A percentile compares a stretch with the other conserved stretches of the same genome.
Conservation (phyloP, 805 yeast genomes). For the Zygoascus ofunaensis region DNA sequence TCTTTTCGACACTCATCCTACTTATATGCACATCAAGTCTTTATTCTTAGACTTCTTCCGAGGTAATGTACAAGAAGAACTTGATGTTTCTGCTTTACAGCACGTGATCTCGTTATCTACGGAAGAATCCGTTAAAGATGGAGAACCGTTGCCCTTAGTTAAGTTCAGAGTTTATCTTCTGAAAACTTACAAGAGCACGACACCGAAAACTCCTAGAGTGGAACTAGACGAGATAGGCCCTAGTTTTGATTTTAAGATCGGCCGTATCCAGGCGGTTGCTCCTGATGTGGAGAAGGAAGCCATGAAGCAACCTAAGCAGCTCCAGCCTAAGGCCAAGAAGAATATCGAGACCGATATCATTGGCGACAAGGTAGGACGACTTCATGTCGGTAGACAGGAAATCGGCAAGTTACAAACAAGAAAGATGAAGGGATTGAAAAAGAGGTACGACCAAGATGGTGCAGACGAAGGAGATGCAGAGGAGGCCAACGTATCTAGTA, state of each 20-base stretch:
- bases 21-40: slow-evolving; percentile 75
- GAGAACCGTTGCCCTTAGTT: slow-evolving; percentile 63
- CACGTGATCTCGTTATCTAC: slow-evolving; percentile 76
- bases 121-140: slow-evolving; percentile 60
- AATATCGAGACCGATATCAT: slow-evolving; percentile 75
- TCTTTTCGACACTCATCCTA: slow-evolving; percentile 82
- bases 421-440: slow-evolving; percentile 96
- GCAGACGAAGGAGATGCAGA: slow-evolving; percentile 40
- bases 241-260: slow-evolving; percentile 83
- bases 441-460: slow-evolving; percentile 60
- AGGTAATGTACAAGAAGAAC: slow-evolving; percentile 65
- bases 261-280: slow-evolving; percentile 72
- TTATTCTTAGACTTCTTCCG: slow-evolving; percentile 84
- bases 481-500: slow-evolving; percentile 31
- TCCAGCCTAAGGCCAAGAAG: slow-evolving; percentile 76
- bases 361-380: slow-evolving; percentile 96
- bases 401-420: slow-evolving; percentile 84
- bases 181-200: slow-evolving; percentile 56
- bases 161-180: slow-evolving; percentile 86
- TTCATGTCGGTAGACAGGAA: slow-evolving; percentile 95
- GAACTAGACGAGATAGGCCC: slow-evolving; percentile 96
- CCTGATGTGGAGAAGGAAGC: slow-evolving; percentile 93
- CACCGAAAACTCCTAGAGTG: slow-evolving; percentile 85
- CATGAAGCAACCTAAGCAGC: slow-evolving; percentile 64
- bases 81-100: slow-evolving; percentile 93